Evolutionary conservation across 352 stramenopile genomes (phyloP), one percentile per base, ranked within the genome.

Genomic region (Phytophthora pini): DNA sequence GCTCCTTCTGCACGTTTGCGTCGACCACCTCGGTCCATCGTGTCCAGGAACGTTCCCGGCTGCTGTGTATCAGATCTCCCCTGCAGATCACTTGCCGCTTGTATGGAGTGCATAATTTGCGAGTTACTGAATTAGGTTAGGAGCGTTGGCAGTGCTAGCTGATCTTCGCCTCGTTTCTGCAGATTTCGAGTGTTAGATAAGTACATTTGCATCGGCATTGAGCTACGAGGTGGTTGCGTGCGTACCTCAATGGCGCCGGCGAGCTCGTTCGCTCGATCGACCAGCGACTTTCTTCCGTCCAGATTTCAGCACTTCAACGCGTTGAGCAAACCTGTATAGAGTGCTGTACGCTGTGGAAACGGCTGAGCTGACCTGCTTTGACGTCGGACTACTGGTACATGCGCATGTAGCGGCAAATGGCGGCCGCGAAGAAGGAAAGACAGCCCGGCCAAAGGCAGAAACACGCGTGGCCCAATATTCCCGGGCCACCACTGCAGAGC

Each of bases 11-110:
- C 50, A 10, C 40, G 40, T 45, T 56, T 34, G 47, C 46, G 44
- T 65, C 60, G 59, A 71, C 40, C 41, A 17, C 20, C 20, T 22
- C 17, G 27, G 57, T 26, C 45, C 64, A 55, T 62, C 56, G 36
- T 65, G 59, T 55, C 43, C 66, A 44, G 38, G 66, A 74, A 74
- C 43, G 61, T 70, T 71, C 61, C 41, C 4, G 17, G 41, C 39
- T 10, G 17, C 38, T n/a, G 15, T 55, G 56, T 62, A 71, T 72
- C 64, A 72, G 64, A 72, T 63, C 41, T 49, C 31, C 15, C 11
- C 9, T 34, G 8, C 2, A 11, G 13, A 29, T 54, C 20, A 50
- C 47, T 65, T 46, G 24, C 34, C 20, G 17, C 46, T 58, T 54
- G 63, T 61, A 65, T 65, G 13, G 2, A 8, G 2, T 17, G 7